These are phyloP conservation scores for Pseudofabraea citricarpa DNA, from an alignment of 2,329 filamentous ascomycete genomes.

Conservation along the genomic window DNA sequence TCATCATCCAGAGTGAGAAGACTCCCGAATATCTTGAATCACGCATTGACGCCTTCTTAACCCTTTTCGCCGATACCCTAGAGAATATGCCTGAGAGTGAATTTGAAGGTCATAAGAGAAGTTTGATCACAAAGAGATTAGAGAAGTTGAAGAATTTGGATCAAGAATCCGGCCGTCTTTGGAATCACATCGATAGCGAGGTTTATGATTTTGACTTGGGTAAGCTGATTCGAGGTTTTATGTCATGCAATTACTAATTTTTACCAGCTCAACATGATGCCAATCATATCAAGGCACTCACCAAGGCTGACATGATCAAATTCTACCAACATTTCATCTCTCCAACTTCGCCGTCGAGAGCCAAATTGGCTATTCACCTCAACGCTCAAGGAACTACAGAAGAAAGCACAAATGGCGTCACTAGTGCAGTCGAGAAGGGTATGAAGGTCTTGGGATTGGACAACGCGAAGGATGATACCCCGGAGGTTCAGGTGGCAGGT, in stretches of 20 bases:
- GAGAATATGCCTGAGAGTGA: constrained; percentile 74
- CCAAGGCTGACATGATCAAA: constrained; percentile 71
- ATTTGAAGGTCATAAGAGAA: constrained; percentile 88
- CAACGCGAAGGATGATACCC: constrained; percentile 27
- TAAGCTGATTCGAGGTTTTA: constrained; percentile 43
- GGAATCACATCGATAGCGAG: constrained; percentile 79
- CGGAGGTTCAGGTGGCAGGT: constrained; percentile 16
- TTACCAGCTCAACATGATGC: constrained; percentile 55
- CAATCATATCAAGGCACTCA: constrained; percentile 65
- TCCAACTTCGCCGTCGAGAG: constrained; percentile 65
- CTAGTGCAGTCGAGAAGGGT: constrained; percentile 33
- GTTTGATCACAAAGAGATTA: constrained; percentile 77
- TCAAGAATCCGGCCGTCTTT: constrained; percentile 78
- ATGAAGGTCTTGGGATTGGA: constrained; percentile 24
- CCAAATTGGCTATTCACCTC: constrained; percentile 83
- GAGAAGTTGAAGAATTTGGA: constrained; percentile 91
- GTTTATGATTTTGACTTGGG: constrained; percentile 86
- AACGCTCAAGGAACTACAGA: constrained; percentile 61
- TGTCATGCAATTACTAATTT: constrained; percentile 1
- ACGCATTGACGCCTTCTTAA: constrained; percentile 82
- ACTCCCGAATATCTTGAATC: constrained; percentile 78
- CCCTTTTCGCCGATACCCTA: constrained; percentile 59
- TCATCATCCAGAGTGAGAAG: constrained; percentile 91
- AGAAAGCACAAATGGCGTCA: constrained; percentile 28
- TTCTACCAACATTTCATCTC: constrained; percentile 77